Percentiles rank a stretch among this genome's conserved stretches.
Conservation (phyloP, 2,329 filamentous ascomycete genomes). For the Calonectria montana region DNA sequence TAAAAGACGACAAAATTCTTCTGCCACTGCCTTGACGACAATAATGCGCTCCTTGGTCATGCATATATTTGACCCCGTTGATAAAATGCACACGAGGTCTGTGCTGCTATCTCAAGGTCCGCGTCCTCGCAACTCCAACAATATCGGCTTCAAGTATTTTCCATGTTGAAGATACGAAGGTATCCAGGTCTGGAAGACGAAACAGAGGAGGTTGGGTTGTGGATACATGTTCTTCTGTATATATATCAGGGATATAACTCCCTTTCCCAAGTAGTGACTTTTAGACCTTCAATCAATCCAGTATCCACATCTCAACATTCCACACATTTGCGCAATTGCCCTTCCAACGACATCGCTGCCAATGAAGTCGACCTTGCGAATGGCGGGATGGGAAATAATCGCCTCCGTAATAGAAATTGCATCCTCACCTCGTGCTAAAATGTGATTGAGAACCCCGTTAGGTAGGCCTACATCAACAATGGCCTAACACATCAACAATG, state of each 20-base stretch:
- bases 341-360: slow-evolving; percentile 19
- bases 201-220: too few species aligned
- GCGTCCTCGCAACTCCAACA: slow-evolving; percentile 22
- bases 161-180: too few species aligned
- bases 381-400: slow-evolving; percentile 15
- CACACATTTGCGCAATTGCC: not conserved
- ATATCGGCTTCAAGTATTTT: slow-evolving; percentile 20
- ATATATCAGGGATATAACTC: too few species aligned
- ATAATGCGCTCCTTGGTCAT: slow-evolving; percentile 18
- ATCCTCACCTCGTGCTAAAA: not conserved
- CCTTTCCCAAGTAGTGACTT: too few species aligned
- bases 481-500: not conserved
- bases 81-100: not conserved
- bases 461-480: slow-evolving; percentile 15
- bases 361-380: slow-evolving; percentile 26
- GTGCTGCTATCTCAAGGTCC: slow-evolving; percentile 11
- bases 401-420: not conserved
- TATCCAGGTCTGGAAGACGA: too few species aligned
- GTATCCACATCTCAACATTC: too few species aligned
- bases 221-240: too few species aligned
- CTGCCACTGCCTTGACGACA: slow-evolving; percentile 3
- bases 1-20: not conserved
- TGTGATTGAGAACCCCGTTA: slow-evolving; percentile 7
- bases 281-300: too few species aligned
- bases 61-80: slow-evolving; percentile 21